Base-by-base conservation (phyloP, 2,329 filamentous ascomycete species). In the Rutstroemia sp. region DNA sequence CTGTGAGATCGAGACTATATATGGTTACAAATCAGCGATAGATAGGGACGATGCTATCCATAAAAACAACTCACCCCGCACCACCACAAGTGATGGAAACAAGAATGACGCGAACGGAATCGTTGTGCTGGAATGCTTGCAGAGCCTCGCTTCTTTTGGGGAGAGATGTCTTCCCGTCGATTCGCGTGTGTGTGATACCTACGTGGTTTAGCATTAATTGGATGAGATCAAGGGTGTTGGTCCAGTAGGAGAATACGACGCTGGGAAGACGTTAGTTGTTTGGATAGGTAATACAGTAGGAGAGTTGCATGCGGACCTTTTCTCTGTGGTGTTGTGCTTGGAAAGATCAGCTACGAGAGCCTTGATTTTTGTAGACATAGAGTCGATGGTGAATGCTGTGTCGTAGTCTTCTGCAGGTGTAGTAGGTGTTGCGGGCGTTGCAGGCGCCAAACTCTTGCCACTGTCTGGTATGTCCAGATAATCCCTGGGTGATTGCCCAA, bases 231-330 rank as follows among this genome's bases (percentile, higher is more conserved):
- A 81, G 74, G 0, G 74, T 79, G 10, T 73, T 62, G 16, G 74
- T 72, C 78, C 78, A 81, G 0, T 69, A 74, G 0, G 77, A 79
- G 56, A 81, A 81, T 0, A 81, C 72, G 16, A 80, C 70, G 49
- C 78, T 80, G 21, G 1, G 1, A 0, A 9, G 23, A 30, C 41
- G 6, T 53, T 46, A 46, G 39, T 1, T 14, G 8, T 27, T 14
- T 6, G 16, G 4, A 2, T n/a, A 34, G 14, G 25, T 3, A 38
- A 44, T 16, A 19, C 14, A 16, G 21, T 18, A 21, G n/a, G n/a
- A 9, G 25, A 34, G 2, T 3, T 47, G 5, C 1, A 5, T 30
- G 16, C 47, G 7, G 5, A 52, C 41, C 50, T 46, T 52, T 52
- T 52, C 25, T 52, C 41, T 4, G 50, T 30, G 23, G 30, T 14